Evolutionary conservation across 2,329 filamentous ascomycete species (phyloP), one percentile per base, ranked within the genome.

Genomic region (Penicillium palitans): DNA sequence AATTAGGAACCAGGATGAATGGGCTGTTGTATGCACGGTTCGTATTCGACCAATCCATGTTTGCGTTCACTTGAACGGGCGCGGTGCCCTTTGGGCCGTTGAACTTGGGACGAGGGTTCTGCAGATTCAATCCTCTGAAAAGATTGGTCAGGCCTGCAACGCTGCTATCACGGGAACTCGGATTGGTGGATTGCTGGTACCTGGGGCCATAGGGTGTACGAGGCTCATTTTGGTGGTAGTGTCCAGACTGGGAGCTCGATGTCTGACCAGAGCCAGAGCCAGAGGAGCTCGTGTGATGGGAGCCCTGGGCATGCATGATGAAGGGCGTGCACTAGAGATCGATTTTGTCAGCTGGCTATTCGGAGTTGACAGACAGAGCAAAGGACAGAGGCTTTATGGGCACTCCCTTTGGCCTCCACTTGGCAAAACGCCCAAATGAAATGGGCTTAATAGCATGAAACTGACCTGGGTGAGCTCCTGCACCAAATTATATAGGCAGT

Each of bases 1-100:
- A 69, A 54, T 70, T 75, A 33, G 74, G 73, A 6, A 75, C 57
- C 47, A 73, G 55, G 29, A 74, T 62, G 40, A 68, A 63, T 29
- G 68, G 70, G 27, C 68, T 68, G 64, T 67, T 67, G 57, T 70
- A 72, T 31, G 65, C 49, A 62, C 70, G 72, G 19, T 69, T 66
- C 29, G 68, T 58, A 19, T 64, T 66, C 33, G 70, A 57, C 50
- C 73, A 61, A 48, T 75, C 70, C 58, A 68, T 45, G 55, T 62
- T 65, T 33, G 64, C 56, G 53, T 67, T 66, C 59, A 72, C 59
- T 1, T 69, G 33, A 33, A 67, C 51, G 2, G 70, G 63, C 13
- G 71, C 48, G 24, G 61, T 63, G 31, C 57, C 66, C 46, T 74
- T 76, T 17, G 70, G 37, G 13, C 61, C 57, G 51, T 61, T 63